Evolutionary conservation across 2,329 filamentous ascomycete species (phyloP), one percentile per base, ranked within the genome.

Genomic region (Neofusicoccum kwambonambiense): DNA sequence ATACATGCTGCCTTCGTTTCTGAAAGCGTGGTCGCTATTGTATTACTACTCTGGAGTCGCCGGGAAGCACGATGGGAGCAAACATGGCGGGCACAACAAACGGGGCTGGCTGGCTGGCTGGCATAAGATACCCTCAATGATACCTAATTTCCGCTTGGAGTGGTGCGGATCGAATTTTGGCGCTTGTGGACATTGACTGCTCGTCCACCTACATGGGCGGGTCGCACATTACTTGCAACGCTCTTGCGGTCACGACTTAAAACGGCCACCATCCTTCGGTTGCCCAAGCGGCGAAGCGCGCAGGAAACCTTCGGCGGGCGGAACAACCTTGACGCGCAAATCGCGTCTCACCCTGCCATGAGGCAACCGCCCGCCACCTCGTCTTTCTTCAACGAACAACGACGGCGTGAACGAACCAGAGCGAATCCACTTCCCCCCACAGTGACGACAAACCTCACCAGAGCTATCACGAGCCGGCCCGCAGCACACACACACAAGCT

Each of bases 391-490:
- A 17, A 12, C 42, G 37, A 34, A 27, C 11, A 60, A n/a, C 27
- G 4, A 12, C 35, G 34, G 22, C 52, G 52, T 22, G n/a, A 17
- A 34, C 42, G 44, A 45, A 39, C 31, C 31, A 60, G 17, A 44
- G 31, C 27, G 15, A 12, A 6, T 3, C 9, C 31, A 13, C 13
- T 4, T 35, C 13, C 9, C 6, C 17, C 42, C 7, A 13, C 62
- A 34, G 27, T 64, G 62, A 64, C 31, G 62, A 64, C n/a, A 64
- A 58, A n/a, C 62, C 8, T 64, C 62, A 64, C 52, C 35, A 31
- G 62, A 64, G 62, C 62, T 58, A 49, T 47, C 62, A 64, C 42
- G 62, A 64, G 51, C n/a, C 49, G 3, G 15, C 7, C 4, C n/a
- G 31, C 44, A 35, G 44, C 61, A 9, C 12, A 44, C 41, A 15